Evolutionary conservation across 176 grass and related monocot genomes (phyloP).

Genomic region (Microstegium vimineum): DNA sequence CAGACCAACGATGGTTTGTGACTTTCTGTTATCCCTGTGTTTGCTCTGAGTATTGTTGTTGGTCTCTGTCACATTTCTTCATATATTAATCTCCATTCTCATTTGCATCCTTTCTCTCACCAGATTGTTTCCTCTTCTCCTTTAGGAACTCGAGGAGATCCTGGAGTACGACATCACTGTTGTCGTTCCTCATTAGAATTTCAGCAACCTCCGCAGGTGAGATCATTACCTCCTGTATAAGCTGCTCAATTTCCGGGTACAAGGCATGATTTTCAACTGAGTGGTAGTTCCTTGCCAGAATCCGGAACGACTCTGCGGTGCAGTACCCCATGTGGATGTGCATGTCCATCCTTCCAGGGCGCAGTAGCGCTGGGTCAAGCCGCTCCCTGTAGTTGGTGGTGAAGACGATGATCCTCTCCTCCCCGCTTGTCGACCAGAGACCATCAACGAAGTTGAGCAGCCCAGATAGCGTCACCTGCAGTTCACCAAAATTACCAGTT

Average conservation of each 20-base stretch:
- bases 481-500: not conserved
- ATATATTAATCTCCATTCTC: not conserved
- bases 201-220: slow-evolving; percentile 33
- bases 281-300: slow-evolving; percentile 41
- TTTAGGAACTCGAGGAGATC: slow-evolving; percentile 17
- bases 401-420: slow-evolving; percentile 42
- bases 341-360: slow-evolving; percentile 47
- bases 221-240: slow-evolving; percentile 11
- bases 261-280: slow-evolving; percentile 18
- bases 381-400: slow-evolving; percentile 35
- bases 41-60: not conserved
- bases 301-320: slow-evolving; percentile 23
- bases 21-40: not conserved
- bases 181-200: slow-evolving; percentile 31
- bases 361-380: slow-evolving; percentile 35
- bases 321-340: slow-evolving; percentile 40
- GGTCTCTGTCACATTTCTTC: not conserved
- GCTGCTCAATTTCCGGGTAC: slow-evolving; percentile 19
- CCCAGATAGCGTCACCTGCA: slow-evolving; percentile 31
- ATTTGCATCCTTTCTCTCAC: not conserved
- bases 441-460: slow-evolving; percentile 33
- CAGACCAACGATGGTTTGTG: not conserved
- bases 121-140: slow-evolving; percentile 15
- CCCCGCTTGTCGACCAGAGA: slow-evolving; percentile 37
- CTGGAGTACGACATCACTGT: not conserved